Percentiles rank a stretch among this genome's conserved stretches.
Evolutionary conservation across 345 rosid genomes (phyloP).

Genomic region (Brassica rapa): DNA sequence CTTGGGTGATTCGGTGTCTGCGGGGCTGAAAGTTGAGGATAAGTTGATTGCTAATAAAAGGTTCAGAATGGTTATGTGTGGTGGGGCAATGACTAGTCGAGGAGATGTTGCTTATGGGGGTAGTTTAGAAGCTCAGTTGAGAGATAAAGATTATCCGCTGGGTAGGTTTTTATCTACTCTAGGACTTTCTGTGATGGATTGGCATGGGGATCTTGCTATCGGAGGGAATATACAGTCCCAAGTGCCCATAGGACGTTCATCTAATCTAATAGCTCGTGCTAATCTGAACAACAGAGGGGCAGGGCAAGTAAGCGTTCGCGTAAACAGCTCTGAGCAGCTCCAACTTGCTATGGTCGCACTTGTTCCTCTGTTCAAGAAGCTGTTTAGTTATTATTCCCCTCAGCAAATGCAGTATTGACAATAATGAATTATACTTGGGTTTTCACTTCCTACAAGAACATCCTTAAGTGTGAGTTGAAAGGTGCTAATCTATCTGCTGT

Average conservation of each 20-base stretch:
- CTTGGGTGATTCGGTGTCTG: conserved; percentile 75
- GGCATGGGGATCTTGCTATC: conserved; percentile 95
- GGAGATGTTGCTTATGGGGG: conserved; percentile 93
- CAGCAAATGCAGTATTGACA: conserved; percentile 65
- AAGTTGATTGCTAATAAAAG: conserved; percentile 65
- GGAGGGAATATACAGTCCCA: conserved; percentile 92
- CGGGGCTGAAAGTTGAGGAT: conserved; percentile 86
- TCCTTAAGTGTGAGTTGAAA: background rate
- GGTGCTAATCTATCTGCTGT: background rate
- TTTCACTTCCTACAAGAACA: conserved; percentile 23
- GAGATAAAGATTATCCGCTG: conserved; percentile 82
- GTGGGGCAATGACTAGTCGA: conserved; percentile 84
- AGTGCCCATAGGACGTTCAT: conserved; percentile 75
- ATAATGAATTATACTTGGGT: conserved; percentile 49
- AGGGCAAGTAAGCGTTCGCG: conserved; percentile 77
- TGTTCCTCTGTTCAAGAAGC: conserved; percentile 79
- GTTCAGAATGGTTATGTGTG: conserved; percentile 69
- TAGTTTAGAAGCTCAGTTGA: conserved; percentile 82
- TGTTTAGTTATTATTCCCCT: conserved; percentile 45
- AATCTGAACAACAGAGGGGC: conserved; percentile 87
- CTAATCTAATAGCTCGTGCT: conserved; percentile 74
- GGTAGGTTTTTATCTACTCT: conserved; percentile 74
- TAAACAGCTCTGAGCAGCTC: conserved; percentile 91
- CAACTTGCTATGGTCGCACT: conserved; percentile 73
- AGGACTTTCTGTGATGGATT: conserved; percentile 92